Base-by-base conservation (phyloP, 768 basidiomycete genomes). In the Hebeloma cylindrosporum region DNA sequence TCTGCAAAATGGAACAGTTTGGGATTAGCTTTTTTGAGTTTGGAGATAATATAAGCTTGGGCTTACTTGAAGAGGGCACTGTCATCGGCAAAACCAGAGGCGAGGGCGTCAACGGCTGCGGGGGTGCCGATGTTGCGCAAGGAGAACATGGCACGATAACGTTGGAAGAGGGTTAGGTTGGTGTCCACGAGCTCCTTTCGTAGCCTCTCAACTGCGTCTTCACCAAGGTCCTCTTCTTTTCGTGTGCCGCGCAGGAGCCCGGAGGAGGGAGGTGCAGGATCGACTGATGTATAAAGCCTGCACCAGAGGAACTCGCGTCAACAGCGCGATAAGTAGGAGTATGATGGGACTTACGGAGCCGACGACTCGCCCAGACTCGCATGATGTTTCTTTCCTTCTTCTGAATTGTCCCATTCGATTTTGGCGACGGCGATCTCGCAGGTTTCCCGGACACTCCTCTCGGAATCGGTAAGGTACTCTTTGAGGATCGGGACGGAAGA, bases 121-220 rank as follows among this genome's bases (percentile, higher is more conserved):
- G 82, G 74, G 1, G 86, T 84, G 23, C 89, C 88, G n/a, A 93
- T 87, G 63, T 99, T 96, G 27, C 96, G 81, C 33, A 99, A 77
- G 1, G 93, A 87, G 62, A 99, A 99, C 96, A 99, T 98, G 33
- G 96, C 95, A 8, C 96, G 83, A 62, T 99, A 99, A 20, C 96
- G 82, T 55, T 90, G 82, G 59, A 98, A 99, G 0, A 99, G 79
- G 0, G 90, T 75, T 1, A 88, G 65, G 3, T 67, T 62, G 2
- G 69, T 72, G 59, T 95, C 73, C 16, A 94, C 75, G 2, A 98
- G 72, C 9, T 74, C 78, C 1, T 65, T 55, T 30, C 78, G 77
- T 5, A 97, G 78, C 5, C 69, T 61, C 4, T 71, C 53, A 48
- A 93, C 76, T 5, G 64, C 70, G 6, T 60, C 63, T 26, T 71